Conservation (phyloP, 192 early-diverging fungal genomes). For the Backusella mclennaniae region DNA sequence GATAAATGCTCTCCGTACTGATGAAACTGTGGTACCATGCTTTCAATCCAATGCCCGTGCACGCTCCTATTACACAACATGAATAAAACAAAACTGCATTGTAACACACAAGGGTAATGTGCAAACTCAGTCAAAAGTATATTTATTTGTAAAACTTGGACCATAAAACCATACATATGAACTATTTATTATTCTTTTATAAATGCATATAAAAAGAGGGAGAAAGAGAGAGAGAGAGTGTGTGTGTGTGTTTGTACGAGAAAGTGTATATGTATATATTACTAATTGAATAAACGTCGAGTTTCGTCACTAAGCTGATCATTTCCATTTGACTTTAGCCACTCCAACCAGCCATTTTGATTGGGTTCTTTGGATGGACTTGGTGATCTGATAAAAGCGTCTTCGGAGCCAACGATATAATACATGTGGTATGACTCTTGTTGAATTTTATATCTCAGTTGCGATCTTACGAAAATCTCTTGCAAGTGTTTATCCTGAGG, state of each 20-base stretch:
- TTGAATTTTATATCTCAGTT: constrained; percentile 95
- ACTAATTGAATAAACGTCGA: neutral
- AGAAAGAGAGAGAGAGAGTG: neutral
- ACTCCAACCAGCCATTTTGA: neutral
- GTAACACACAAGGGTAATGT: neutral
- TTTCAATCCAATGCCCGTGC: neutral
- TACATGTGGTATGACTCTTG: constrained; percentile 97
- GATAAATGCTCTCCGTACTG: too few species aligned
- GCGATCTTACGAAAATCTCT: constrained; percentile 65
- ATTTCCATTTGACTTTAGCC: neutral
- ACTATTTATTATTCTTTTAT: neutral
- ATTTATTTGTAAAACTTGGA: too few species aligned
- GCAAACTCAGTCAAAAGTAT: neutral
- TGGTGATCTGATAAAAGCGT: constrained; percentile 9
- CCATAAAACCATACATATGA: neutral
- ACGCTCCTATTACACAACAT: neutral
- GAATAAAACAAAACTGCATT: neutral
- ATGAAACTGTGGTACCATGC: too few species aligned
- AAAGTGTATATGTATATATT: neutral
- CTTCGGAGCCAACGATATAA: constrained; percentile 32
- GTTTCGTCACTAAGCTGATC: neutral
- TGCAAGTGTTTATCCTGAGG: constrained; percentile 12
- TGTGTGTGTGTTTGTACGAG: neutral
- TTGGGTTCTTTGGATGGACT: neutral
- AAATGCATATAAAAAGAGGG: neutral